Evolutionary conservation across 1,284 basidiomycete species (phyloP).

Genomic region (Entoloma clypeatum): DNA sequence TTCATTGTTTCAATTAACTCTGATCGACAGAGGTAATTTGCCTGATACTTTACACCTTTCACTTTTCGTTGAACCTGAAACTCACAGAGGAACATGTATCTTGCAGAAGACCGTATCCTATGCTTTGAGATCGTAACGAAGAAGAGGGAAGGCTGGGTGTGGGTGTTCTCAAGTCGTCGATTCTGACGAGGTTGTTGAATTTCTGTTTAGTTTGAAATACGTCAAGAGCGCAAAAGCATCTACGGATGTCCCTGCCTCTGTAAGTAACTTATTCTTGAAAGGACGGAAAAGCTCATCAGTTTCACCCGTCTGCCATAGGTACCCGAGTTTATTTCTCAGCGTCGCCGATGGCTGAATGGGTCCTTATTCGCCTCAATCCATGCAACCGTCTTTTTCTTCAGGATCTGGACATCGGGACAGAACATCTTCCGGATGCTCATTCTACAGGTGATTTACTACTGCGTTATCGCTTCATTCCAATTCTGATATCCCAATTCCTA

Average conservation of each 20-base stretch:
- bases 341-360: constrained; percentile 88
- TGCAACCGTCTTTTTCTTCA: constrained; percentile 79
- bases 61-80: constrained; percentile 5
- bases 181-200: constrained; percentile 8
- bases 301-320: constrained; percentile 42
- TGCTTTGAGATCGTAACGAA: constrained; percentile 99
- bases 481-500: constrained; percentile 23
- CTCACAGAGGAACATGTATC: constrained; percentile 83
- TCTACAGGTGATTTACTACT: constrained; percentile 51
- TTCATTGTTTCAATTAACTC: constrained; percentile 8
- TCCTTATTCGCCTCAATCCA: constrained; percentile 85
- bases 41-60: background rate
- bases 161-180: constrained; percentile 30
- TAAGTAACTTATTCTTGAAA: constrained; percentile 24
- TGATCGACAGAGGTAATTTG: constrained; percentile 20
- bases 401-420: constrained; percentile 90
- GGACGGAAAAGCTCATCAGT: too few species aligned
- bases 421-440: constrained; percentile 79
- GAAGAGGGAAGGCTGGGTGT: constrained; percentile 79
- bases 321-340: constrained; percentile 88
- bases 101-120: constrained; percentile 91
- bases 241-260: constrained; percentile 82
- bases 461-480: background rate
- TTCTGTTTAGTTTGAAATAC: constrained; percentile 65
- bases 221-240: constrained; percentile 89